Conservation (phyloP, 2,329 filamentous ascomycete species). For the Aspergillus transmontanensis region DNA sequence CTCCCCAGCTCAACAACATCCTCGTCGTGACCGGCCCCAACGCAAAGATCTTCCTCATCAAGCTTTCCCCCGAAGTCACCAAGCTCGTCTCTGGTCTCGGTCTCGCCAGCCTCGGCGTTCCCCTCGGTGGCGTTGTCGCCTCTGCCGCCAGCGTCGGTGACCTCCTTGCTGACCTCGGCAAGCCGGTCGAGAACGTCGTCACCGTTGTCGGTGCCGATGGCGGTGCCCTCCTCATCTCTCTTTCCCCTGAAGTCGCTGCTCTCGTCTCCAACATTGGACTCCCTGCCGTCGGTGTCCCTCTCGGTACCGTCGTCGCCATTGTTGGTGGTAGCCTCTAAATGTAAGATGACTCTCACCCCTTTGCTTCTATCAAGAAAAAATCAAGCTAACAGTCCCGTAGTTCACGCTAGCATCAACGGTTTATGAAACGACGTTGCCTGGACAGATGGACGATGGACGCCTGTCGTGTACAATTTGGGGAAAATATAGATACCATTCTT, state of each 20-base stretch:
- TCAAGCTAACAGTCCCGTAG: neutral
- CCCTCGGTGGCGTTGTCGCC: slow-evolving; percentile 29
- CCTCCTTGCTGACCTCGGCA: neutral
- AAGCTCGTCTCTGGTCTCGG: slow-evolving; percentile 31
- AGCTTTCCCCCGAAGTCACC: slow-evolving; percentile 34
- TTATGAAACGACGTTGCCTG: neutral
- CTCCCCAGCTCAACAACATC: slow-evolving; percentile 5
- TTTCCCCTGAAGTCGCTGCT: slow-evolving; percentile 30
- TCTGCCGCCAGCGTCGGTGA: slow-evolving; percentile 8
- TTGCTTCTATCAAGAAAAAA: too few relatives aligned
- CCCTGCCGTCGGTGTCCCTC: slow-evolving; percentile 22
- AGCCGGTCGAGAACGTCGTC: slow-evolving; percentile 15
- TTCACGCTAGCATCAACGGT: neutral
- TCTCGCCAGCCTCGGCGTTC: slow-evolving; percentile 26
- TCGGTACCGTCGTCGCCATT: neutral
- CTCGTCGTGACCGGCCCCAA: slow-evolving; percentile 31
- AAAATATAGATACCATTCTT: neutral
- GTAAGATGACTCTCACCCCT: neutral
- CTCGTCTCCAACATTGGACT: slow-evolving; percentile 34
- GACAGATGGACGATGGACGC: neutral
- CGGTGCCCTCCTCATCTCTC: slow-evolving; percentile 30
- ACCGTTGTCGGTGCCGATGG: slow-evolving; percentile 28
- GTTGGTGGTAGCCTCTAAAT: neutral
- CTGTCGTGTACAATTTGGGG: neutral
- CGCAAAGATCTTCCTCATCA: slow-evolving; percentile 28